These are phyloP conservation scores for Cordyceps militaris DNA, from an alignment of 2,329 filamentous ascomycete species.

Conservation along the genomic window DNA sequence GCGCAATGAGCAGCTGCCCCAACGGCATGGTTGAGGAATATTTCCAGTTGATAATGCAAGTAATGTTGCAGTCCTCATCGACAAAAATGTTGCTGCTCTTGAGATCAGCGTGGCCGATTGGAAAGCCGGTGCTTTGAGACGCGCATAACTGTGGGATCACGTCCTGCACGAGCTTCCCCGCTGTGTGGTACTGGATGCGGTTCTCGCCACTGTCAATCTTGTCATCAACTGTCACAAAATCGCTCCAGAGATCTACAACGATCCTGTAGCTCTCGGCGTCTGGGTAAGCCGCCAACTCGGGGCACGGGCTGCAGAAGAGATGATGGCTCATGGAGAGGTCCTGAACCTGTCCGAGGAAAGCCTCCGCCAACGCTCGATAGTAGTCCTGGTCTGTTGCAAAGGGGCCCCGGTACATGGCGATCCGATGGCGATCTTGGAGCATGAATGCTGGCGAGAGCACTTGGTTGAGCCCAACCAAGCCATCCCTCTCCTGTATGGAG, in stretches of 20 bases:
- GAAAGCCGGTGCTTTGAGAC: conserved; percentile 14
- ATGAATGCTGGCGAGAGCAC: not conserved
- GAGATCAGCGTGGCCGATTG: conserved; percentile 24
- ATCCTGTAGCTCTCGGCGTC: not conserved
- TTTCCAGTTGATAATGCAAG: conserved; percentile 26
- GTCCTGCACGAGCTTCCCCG: not conserved
- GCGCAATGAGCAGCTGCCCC: not conserved
- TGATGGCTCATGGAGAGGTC: not conserved
- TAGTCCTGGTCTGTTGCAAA: not conserved
- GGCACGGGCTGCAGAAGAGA: not conserved
- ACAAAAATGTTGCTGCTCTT: conserved; percentile 29
- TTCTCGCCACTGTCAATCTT: conserved; percentile 3
- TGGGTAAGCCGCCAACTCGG: not conserved
- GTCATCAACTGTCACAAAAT: not conserved
- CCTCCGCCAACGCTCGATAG: not conserved
- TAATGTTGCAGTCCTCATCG: conserved; percentile 27
- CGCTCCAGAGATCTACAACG: not conserved
- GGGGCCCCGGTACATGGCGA: not conserved
- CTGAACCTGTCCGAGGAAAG: not conserved
- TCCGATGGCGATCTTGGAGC: not conserved
- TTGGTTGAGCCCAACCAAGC: not conserved
- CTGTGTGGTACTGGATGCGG: conserved; percentile 1
- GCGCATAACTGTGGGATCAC: not conserved
- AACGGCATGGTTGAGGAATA: conserved; percentile 19
- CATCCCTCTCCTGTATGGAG: not conserved